Base-by-base conservation (phyloP, 2,329 filamentous ascomycete genomes). In the Diaporthe aspalathi region DNA sequence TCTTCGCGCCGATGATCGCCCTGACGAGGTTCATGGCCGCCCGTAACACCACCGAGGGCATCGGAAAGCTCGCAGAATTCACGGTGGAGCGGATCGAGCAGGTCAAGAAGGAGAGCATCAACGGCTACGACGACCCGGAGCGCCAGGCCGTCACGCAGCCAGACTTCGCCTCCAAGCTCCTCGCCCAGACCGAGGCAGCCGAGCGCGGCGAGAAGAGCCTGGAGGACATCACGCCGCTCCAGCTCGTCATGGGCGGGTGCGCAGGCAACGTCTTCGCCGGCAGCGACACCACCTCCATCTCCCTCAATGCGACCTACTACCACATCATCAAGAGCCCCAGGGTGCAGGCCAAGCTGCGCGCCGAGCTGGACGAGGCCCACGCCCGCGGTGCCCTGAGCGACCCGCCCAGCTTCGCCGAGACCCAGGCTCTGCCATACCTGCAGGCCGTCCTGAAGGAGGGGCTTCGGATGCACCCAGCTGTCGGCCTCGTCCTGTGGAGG, bases 361-460 rank as follows among this genome's bases (percentile, higher is more conserved):
- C 70, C 0, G 80, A 81, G 52, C 49, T 81, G 0, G 74, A 76
- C 2, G 67, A 67, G 0, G 74, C 75, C 24, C 82, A 84, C 1
- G 76, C 75, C 24, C 16, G 43, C 17, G 52, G 60, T 14, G 60
- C 6, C 17, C 43, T 70, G 40, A 67, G 68, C 50, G 52, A 67
- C n/a, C 75, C 77, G 0, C 68, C 60, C 20, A 67, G 29, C 16
- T 85, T 80, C 75, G 82, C 78, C 38, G 82, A 82, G 73, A 80
- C 74, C 3, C 82, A 80, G 17, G 78, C 77, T 52, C 77, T 86
- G 74, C 84, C 84, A 0, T 90, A 88, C 71, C 79, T 88, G n/a
- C 83, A 88, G 71, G 86, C 86, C 0, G 82, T 84, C 5, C 83
- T 89, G 50, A 87, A 87, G 65, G 87, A 89, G 75, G 84, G 84